Evolutionary conservation across 352 stramenopile genomes (phyloP).

Genomic region (Pythium periplocum): DNA sequence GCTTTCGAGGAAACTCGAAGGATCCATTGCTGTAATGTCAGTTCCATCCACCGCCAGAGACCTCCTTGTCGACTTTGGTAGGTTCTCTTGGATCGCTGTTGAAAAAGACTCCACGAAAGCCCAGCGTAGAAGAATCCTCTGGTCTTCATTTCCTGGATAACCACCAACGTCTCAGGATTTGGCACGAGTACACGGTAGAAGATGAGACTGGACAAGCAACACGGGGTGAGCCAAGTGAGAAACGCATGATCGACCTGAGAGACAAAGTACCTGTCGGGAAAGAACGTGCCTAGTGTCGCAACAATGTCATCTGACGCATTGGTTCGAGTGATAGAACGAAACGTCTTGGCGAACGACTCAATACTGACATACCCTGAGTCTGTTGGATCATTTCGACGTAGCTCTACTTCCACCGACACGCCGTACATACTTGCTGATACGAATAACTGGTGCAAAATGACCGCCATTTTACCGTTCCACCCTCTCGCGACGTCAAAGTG

Average conservation of each 20-base stretch:
- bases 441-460: constrained; percentile 34
- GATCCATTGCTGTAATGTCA: constrained; percentile 5
- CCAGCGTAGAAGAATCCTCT: constrained; percentile 8
- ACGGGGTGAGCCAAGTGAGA: no score
- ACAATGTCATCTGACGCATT: neutral
- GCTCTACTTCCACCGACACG: constrained; percentile 21
- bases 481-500: constrained; percentile 27
- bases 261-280: constrained; percentile 5
- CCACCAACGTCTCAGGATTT: constrained; percentile 5
- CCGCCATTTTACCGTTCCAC: constrained; percentile 38
- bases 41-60: constrained; percentile 11
- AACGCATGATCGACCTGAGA: neutral
- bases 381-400: constrained; percentile 17
- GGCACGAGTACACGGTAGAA: constrained; percentile 11
- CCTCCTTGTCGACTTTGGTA: neutral
- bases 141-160: constrained; percentile 8
- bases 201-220: neutral
- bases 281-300: constrained; percentile 6
- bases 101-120: constrained; percentile 5
- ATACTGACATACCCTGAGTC: constrained; percentile 15
- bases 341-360: constrained; percentile 13
- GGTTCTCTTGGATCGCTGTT: neutral
- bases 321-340: constrained; percentile 16
- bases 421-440: constrained; percentile 17
- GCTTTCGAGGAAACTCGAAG: neutral